Base-by-base conservation (phyloP, 805 yeast genomes). In the Candida ortonii region DNA sequence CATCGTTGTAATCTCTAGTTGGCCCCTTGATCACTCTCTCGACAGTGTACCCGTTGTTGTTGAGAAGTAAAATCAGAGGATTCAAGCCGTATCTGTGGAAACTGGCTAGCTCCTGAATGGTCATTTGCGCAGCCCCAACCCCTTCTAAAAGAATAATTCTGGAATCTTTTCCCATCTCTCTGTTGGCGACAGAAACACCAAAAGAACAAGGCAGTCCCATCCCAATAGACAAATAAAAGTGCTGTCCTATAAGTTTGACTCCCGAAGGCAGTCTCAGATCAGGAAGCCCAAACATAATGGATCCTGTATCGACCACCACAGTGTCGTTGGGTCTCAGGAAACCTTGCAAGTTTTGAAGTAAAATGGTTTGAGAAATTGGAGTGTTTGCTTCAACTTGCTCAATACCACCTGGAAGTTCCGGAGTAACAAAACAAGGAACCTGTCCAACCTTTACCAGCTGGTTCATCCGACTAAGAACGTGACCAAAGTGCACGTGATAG, bases 91-190 rank as follows among this genome's bases (percentile, higher is more conserved):
- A 30, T 26, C 54, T 38, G 33, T 45, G 42, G 34, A 47, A 57
- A 22, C 48, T 50, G 10, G 59, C 42, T 11, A 57, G 30, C 54
- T 89, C 97, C 67, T 89, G 96, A 36, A 83, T 68, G 4, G 96
- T 87, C 95, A 89, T 84, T 65, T 86, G 95, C 2, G 96, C 90
- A 3, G 95, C 80, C 1, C 97, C 97, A 57, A 89, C 97, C 36
- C 97, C 96, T 65, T 84, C 88, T 12, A 86, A 62, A 16, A 88
- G 65, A 14, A 86, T 67, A 28, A 88, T 68, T 49, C 95, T 73
- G 3, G 50, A 33, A 25, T 50, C 49, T 9, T 49, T 44, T 5
- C 66, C 63, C 22, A 30, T 47, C 50, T 84, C 94, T 32, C 70
- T 67, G 61, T 73, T 65, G 0, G 90, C 96, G 36, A 84, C 63